Conservation (phyloP, 331 rosid species). For the Pyrus hybrid region DNA sequence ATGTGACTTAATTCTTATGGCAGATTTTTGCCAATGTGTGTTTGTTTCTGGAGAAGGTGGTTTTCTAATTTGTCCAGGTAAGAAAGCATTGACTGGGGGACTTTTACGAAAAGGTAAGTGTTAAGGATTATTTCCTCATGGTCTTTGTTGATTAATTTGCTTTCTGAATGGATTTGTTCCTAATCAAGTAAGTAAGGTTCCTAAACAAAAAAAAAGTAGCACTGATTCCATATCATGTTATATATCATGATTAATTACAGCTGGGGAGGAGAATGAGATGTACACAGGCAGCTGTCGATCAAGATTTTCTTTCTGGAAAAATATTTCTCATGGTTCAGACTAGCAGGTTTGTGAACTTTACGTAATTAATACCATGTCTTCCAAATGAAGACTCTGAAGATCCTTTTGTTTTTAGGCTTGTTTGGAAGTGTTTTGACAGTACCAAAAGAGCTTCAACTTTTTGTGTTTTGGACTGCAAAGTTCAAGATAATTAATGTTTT, state of each 20-base stretch:
- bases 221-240: background rate
- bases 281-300: too few relatives aligned
- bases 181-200: background rate
- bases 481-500: background rate
- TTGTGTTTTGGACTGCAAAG: background rate
- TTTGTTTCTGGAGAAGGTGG: background rate
- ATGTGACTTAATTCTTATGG: background rate
- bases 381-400: background rate
- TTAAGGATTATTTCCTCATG: background rate
- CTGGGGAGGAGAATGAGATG: background rate
- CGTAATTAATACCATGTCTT: background rate
- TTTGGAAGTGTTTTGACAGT: background rate
- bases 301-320: too few relatives aligned
- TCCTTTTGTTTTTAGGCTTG: background rate
- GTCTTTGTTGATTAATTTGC: background rate
- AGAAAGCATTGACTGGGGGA: background rate
- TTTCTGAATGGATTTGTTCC: background rate
- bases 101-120: background rate
- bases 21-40: background rate
- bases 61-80: background rate
- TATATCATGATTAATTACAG: background rate
- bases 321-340: too few relatives aligned
- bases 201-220: background rate
- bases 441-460: background rate
- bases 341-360: background rate